Percentiles rank a stretch among this genome's conserved stretches.
Evolutionary conservation across 352 stramenopile species (phyloP).

Genomic region (Saprolegnia diclina): DNA sequence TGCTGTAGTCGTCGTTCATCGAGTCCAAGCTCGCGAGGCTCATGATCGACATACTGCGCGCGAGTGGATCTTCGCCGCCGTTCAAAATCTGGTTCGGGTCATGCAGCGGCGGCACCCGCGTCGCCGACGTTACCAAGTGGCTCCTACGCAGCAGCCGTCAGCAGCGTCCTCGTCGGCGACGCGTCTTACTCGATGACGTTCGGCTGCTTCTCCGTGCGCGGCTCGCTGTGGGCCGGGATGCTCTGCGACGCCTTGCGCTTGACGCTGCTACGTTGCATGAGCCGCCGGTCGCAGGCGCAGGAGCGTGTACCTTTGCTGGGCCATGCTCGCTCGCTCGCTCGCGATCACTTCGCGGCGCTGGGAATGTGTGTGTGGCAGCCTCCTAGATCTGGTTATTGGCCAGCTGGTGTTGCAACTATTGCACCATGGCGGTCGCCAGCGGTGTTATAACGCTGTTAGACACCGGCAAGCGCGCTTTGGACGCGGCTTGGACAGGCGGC

Average conservation of each 20-base stretch:
- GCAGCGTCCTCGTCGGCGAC: not conserved
- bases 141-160: conserved; percentile 41
- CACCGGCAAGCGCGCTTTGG: too few relatives aligned
- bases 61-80: conserved; percentile 31
- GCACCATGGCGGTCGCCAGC: not conserved
- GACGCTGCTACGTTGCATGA: not conserved
- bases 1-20: conserved; percentile 31
- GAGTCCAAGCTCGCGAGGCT: conserved; percentile 58
- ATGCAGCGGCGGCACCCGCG: conserved; percentile 57
- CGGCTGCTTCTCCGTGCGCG: conserved; percentile 58
- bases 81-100: conserved; percentile 78
- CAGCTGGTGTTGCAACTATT: conserved; percentile 1
- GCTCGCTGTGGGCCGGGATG: conserved; percentile 64
- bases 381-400: not conserved
- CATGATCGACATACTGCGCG: conserved; percentile 38
- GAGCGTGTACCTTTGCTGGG: not conserved
- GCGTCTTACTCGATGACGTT: conserved; percentile 30
- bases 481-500: too few relatives aligned
- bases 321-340: not conserved
- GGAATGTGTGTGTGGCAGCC: conserved; percentile 1
- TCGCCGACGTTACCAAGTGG: conserved; percentile 40
- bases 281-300: too few relatives aligned
- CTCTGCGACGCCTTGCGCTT: conserved; percentile 79
- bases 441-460: not conserved
- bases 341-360: not conserved